These are phyloP conservation scores for Diplodia scrobiculata DNA, from an alignment of 2,329 filamentous ascomycete genomes.

Conservation along the genomic window DNA sequence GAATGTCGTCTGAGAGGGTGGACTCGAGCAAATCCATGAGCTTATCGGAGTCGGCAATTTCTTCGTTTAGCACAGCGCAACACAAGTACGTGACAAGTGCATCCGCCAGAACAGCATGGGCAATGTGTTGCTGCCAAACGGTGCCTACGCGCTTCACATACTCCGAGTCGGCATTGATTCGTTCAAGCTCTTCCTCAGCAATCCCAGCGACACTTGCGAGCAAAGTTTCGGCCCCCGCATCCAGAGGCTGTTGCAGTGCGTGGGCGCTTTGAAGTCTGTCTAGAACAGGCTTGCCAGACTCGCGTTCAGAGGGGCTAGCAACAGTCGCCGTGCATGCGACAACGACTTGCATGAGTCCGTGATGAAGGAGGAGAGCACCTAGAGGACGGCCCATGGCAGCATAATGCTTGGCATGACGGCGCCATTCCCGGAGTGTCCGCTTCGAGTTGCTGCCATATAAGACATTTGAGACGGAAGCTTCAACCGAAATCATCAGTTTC, in stretches of 20 bases:
- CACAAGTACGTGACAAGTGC: conserved; percentile 82
- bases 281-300: conserved; percentile 67
- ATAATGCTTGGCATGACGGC: conserved; percentile 80
- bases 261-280: conserved; percentile 60
- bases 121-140: conserved; percentile 80
- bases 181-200: conserved; percentile 78
- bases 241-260: conserved; percentile 31
- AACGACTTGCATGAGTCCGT: conserved; percentile 83
- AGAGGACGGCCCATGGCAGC: conserved; percentile 75
- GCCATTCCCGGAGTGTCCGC: conserved; percentile 77
- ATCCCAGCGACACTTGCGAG: conserved; percentile 67
- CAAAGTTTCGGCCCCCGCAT: conserved; percentile 39
- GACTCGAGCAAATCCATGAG: conserved; percentile 85
- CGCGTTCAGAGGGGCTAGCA: conserved; percentile 62
- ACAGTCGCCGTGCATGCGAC: conserved; percentile 76
- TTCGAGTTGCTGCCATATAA: conserved; percentile 73
- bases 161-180: conserved; percentile 85
- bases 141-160: conserved; percentile 80
- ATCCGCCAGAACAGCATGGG: conserved; percentile 80
- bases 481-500: conserved; percentile 79
- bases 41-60: conserved; percentile 74
- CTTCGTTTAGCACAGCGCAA: conserved; percentile 79
- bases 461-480: conserved; percentile 87
- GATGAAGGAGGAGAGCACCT: conserved; percentile 86
- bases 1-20: conserved; percentile 72